Conservation (phyloP, 2,329 filamentous ascomycete species). For the Stemphylium vesicarium region DNA sequence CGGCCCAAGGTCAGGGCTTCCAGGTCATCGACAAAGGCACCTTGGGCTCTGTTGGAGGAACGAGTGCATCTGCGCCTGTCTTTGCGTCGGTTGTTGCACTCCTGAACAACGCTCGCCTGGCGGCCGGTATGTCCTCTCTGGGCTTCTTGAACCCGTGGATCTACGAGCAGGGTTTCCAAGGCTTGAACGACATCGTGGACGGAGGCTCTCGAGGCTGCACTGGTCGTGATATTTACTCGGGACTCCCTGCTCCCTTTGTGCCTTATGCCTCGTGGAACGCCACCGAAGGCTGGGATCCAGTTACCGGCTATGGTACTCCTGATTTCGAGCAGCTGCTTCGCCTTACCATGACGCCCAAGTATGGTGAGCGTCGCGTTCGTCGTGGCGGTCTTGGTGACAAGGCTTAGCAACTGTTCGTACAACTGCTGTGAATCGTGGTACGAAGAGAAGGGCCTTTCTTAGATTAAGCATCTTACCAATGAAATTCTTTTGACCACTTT, state of each 20-base stretch:
- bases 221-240: conserved; percentile 47
- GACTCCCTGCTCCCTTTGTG: conserved; percentile 48
- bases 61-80: conserved; percentile 49
- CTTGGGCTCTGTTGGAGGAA: conserved; percentile 44
- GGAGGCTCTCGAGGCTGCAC: conserved; percentile 57
- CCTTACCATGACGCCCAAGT: conserved; percentile 24
- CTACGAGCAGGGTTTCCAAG: conserved; percentile 51
- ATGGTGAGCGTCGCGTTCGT: conserved; percentile 22
- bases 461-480: not conserved
- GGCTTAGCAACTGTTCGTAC: not conserved
- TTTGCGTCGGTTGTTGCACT: conserved; percentile 48
- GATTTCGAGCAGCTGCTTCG: conserved; percentile 45
- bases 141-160: conserved; percentile 52
- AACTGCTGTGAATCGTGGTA: not conserved
- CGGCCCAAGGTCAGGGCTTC: conserved; percentile 48
- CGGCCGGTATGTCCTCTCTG: conserved; percentile 42
- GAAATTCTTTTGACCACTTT: not conserved
- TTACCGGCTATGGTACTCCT: conserved; percentile 53
- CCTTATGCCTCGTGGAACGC: conserved; percentile 60
- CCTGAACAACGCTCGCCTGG: conserved; percentile 48
- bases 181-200: conserved; percentile 57
- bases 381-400: conserved; percentile 4
- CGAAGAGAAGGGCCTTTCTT: not conserved
- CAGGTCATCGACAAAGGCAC: conserved; percentile 45
- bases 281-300: conserved; percentile 58